Base-by-base conservation (phyloP, 441 rosid genomes). In the Populus hybrid region DNA sequence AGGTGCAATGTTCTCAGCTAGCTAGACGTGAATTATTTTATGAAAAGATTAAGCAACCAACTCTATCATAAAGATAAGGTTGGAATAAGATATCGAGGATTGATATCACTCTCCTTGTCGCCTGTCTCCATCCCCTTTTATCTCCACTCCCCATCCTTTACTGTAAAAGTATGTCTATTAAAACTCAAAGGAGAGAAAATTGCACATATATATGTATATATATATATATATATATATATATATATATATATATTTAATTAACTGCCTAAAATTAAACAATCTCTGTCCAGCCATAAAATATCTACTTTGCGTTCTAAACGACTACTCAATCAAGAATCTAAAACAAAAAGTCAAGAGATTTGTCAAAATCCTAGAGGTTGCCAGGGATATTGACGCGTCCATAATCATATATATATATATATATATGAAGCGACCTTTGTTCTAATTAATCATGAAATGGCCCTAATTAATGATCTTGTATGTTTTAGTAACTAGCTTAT, bases 31-130 rank as follows among this genome's bases (percentile, higher is more conserved):
- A 59, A 40, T 63, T 5, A 74, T 68, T 69, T 64, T 26, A 3
- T 56, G 83, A 80, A 61, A 61, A 83, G 81, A 74, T 83, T 36
- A 72, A 33, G 69, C 69, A 71, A 83, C 76, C 26, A 53, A 73
- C 72, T 61, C 79, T 63, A 38, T 66, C 65, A 2, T 26, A 1
- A 71, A 77, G 77, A 81, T 71, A 77, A 59, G 82, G 74, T 64
- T 75, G n/a, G 64, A 61, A 35, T 68, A 18, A 74, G 29, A 36
- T 16, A 40, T 40, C 23, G n/a, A 56, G 38, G 66, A 64, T 64
- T 56, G 65, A 42, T 36, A 10, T 66, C 80, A 67, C 53, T 36
- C 50, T 71, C 59, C 73, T 31, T 63, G 31, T 79, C 76, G 66
- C 68, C 36, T 40, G 42, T 76, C 73, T 61, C 65, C 59, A 40